Evolutionary conservation across 108 stramenopile genomes (phyloP), one percentile per base, ranked within the genome.

Genomic region (Heterococcus sp.): DNA sequence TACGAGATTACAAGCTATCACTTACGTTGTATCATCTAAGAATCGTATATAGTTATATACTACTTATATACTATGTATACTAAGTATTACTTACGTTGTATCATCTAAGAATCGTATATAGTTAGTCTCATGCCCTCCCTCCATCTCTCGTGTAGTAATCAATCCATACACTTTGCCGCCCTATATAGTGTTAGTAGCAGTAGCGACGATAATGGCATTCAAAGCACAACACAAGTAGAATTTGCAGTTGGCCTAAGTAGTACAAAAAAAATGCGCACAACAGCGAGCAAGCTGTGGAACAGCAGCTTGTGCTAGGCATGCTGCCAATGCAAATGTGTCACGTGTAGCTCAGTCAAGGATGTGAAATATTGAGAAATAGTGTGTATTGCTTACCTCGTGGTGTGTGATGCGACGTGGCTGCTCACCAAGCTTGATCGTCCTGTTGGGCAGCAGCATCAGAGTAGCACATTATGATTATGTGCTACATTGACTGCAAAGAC

Each of bases 341-440:
- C 21, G 46, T 58, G 14, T 58, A 21, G 8, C 14, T 58, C 46
- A 14, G 46, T 58, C 46, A 58, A 8, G 46, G 21, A 58, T 8
- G 8, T 58, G 46, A 14, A 14, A 21, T 21, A 58, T 8, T 14
- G 8, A 8, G 21, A 21, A 58, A 58, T 58, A 14, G 21, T 21
- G 21, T 21, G 21, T 58, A 21, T 14, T 58, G 46, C 21, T 21
- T 58, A 58, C 46, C 46, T 58, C 46, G 69, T 32, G 34, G 75
- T 95, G 91, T 2, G 88, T 91, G 66, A 97, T 92, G 71, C 92
- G 84, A 2, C 93, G 90, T 1, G 97, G 94, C 14, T 91, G 88
- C 92, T 95, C 94, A 1, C 93, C 94, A 3, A 97, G 75, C 69
- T 89, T 92, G 66, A 90, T 89, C 30, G 95, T 92, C 46, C 46